phyloP scores from a whole-genome alignment of 2,329 filamentous ascomycete genomes.

The Pyricularia pennisetigena region DNA sequence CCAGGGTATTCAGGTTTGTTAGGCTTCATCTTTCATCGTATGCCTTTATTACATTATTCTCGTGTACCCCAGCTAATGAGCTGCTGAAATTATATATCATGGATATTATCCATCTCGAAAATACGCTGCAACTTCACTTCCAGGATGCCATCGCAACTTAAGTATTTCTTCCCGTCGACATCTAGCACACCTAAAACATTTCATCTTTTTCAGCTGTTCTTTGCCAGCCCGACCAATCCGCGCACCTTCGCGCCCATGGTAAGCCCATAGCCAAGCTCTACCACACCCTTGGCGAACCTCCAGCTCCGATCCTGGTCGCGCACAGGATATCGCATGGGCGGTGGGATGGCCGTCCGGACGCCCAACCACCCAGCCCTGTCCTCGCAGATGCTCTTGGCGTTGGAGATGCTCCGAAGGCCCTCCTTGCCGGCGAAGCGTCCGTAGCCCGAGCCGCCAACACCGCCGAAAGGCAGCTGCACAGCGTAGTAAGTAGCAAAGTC shows the following conservation, averaged over 20 bases:
- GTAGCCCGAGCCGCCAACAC: constrained; percentile 81
- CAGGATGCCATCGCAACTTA: background rate
- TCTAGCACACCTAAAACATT: background rate
- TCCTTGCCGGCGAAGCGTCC: constrained; percentile 89
- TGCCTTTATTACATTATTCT: background rate
- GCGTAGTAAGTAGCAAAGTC: constrained; percentile 93
- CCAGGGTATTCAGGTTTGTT: background rate
- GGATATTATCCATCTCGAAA: background rate
- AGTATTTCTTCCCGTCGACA: background rate
- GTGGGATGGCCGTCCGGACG: constrained; percentile 68
- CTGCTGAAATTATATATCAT: background rate
- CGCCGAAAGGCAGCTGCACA: constrained; percentile 89
- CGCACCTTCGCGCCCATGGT: constrained; percentile 5
- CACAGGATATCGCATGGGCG: constrained; percentile 74
- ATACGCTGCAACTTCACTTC: background rate
- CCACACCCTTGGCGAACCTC: constrained; percentile 51
- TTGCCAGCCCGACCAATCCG: constrained; percentile 9
- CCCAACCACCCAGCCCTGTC: constrained; percentile 58
- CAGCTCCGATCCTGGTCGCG: constrained; percentile 52
- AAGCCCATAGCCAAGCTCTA: constrained; percentile 50
- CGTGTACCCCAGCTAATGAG: background rate
- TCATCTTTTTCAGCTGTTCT: constrained; percentile 6
- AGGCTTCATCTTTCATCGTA: background rate
- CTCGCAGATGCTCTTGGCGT: constrained; percentile 75
- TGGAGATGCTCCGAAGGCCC: constrained; percentile 75